phyloP scores from a whole-genome alignment of 2,329 filamentous ascomycete genomes.

The Ascochyta lentis region DNA sequence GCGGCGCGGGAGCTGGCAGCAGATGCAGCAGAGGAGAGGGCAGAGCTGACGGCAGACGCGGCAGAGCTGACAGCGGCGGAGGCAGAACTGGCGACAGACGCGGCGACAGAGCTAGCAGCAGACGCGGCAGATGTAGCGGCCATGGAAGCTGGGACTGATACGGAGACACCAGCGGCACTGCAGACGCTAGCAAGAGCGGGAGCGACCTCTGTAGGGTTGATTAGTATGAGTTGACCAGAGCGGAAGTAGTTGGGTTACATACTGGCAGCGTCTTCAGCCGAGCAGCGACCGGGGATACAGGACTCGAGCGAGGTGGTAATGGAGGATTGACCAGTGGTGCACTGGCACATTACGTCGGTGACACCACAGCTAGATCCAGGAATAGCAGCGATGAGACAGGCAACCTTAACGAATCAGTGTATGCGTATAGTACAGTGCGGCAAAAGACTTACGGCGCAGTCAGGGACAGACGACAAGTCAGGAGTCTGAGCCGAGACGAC shows the following conservation, averaged over 20 bases:
- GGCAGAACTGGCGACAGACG: slow-evolving; percentile 10
- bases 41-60: slow-evolving; percentile 8
- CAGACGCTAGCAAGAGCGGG: slow-evolving; percentile 40
- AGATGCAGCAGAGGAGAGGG: slow-evolving; percentile 10
- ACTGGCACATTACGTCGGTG: slow-evolving; percentile 60
- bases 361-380: slow-evolving; percentile 55
- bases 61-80: slow-evolving; percentile 1
- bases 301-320: slow-evolving; percentile 50
- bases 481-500: slow-evolving; percentile 38
- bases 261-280: slow-evolving; percentile 48
- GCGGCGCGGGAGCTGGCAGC: background rate
- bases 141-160: slow-evolving; percentile 31
- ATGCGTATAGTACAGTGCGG: background rate
- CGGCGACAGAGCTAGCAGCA: slow-evolving; percentile 7
- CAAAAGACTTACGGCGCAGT: slow-evolving; percentile 42
- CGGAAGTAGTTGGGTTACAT: slow-evolving; percentile 26
- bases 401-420: slow-evolving; percentile 40
- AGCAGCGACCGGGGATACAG: slow-evolving; percentile 51
- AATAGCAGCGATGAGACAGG: slow-evolving; percentile 59
- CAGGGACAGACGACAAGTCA: slow-evolving; percentile 30
- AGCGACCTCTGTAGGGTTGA: slow-evolving; percentile 21
- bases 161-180: slow-evolving; percentile 32
- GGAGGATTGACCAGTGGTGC: slow-evolving; percentile 50
- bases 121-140: slow-evolving; percentile 13
- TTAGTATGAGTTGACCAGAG: background rate